Evolutionary conservation across 1,284 basidiomycete genomes (phyloP).

Genomic region (Tremellales sp.): DNA sequence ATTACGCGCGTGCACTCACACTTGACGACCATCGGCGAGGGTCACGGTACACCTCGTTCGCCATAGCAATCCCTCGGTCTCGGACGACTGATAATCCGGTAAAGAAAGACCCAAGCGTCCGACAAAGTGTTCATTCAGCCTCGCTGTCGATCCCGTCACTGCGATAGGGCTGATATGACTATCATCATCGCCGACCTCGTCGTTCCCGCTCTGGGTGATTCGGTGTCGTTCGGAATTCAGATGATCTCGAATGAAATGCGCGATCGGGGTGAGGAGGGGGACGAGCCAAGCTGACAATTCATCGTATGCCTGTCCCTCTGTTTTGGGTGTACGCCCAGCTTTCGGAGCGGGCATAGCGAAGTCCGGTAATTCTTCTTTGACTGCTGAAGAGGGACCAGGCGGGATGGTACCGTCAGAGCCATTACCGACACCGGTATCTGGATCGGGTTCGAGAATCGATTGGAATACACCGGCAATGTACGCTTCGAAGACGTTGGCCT

Average conservation of each 20-base stretch:
- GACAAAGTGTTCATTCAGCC: conserved; percentile 24
- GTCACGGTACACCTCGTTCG: conserved; percentile 10
- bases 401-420: background rate
- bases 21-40: conserved; percentile 9
- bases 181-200: too few species aligned
- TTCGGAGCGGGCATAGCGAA: background rate
- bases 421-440: background rate
- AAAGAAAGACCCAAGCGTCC: conserved; percentile 10
- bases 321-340: conserved; percentile 2
- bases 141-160: too few species aligned
- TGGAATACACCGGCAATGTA: conserved; percentile 39
- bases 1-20: background rate
- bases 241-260: conserved; percentile 19
- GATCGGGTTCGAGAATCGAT: conserved; percentile 18
- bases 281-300: conserved; percentile 34
- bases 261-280: conserved; percentile 32
- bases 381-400: background rate
- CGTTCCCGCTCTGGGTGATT: too few species aligned
- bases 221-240: conserved; percentile 15
- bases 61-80: conserved; percentile 12
- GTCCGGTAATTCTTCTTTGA: background rate
- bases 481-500: conserved; percentile 37
- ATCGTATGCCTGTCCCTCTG: conserved; percentile 30
- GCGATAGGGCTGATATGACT: too few species aligned
- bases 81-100: conserved; percentile 12